phyloP scores from a whole-genome alignment of 331 rosid species.

The Prunus yedoensis region DNA sequence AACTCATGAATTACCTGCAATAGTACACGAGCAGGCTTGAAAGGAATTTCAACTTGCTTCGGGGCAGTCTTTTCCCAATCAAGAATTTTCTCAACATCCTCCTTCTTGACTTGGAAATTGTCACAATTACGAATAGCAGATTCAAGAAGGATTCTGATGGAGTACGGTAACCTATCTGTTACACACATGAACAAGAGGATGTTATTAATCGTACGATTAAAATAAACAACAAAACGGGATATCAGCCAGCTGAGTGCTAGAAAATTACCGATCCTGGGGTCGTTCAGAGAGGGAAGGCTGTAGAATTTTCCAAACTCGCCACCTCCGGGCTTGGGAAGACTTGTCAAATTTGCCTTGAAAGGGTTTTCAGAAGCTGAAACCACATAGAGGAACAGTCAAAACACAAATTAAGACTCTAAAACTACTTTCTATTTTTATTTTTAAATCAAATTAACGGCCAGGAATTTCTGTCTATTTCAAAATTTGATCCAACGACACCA shows the following conservation, averaged over 20 bases:
- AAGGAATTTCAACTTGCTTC: constrained; percentile 91
- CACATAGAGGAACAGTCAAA: constrained; percentile 21
- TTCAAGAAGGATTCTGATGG: constrained; percentile 77
- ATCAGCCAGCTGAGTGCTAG: constrained; percentile 6
- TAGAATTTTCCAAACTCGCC: constrained; percentile 93
- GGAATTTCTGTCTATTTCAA: not conserved
- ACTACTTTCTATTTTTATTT: not conserved
- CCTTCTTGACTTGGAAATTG: constrained; percentile 80
- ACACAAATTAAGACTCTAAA: not conserved
- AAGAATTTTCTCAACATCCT: constrained; percentile 87
- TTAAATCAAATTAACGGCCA: not conserved
- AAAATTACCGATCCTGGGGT: constrained; percentile 75
- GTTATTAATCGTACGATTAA: not conserved
- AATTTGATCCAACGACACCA: not conserved
- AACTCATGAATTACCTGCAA: constrained; percentile 60
- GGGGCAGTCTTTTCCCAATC: constrained; percentile 78
- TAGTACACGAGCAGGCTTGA: constrained; percentile 96
- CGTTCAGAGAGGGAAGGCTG: constrained; percentile 81
- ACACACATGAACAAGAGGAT: constrained; percentile 3
- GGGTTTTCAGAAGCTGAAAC: constrained; percentile 72
- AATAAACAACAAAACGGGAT: not conserved
- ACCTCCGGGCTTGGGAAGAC: constrained; percentile 92
- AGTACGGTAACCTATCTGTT: constrained; percentile 80
- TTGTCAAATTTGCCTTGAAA: constrained; percentile 68
- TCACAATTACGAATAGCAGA: constrained; percentile 90